Conservation (phyloP, 179 eudicot genomes). For the Dionaea muscipula region DNA sequence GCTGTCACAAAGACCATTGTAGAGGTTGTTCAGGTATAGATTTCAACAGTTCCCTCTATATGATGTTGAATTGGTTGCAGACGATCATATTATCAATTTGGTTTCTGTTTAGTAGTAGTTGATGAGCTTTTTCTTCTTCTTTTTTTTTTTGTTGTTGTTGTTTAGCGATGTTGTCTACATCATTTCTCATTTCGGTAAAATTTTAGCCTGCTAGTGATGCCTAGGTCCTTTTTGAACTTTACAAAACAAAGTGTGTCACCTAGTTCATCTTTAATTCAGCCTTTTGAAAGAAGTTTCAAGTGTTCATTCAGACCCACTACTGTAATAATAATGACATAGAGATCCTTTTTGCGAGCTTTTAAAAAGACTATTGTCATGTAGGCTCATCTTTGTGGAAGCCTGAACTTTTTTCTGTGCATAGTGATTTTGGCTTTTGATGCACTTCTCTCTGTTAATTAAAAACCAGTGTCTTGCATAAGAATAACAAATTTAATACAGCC, state of each 20-base stretch:
- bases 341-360: too few relatives aligned
- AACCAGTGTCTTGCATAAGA: too few relatives aligned
- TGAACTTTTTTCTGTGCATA: background rate
- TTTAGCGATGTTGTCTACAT: too few relatives aligned
- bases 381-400: background rate
- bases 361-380: too few relatives aligned
- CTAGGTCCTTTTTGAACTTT: background rate
- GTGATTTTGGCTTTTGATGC: background rate
- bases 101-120: background rate
- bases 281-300: too few relatives aligned
- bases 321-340: too few relatives aligned
- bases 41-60: background rate
- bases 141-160: too few relatives aligned
- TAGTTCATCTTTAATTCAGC: background rate
- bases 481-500: too few relatives aligned
- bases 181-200: background rate
- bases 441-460: too few relatives aligned
- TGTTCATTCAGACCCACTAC: too few relatives aligned
- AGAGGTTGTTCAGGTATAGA: slow-evolving; percentile 66
- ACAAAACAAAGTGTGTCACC: background rate
- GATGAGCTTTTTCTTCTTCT: too few relatives aligned
- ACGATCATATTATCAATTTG: slow-evolving; percentile 15
- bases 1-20: slow-evolving; percentile 41
- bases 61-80: slow-evolving; percentile 1
- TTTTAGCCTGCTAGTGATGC: background rate